Evolutionary conservation across 768 basidiomycete genomes (phyloP).

Genomic region (Hysterangium stoloniferum): DNA sequence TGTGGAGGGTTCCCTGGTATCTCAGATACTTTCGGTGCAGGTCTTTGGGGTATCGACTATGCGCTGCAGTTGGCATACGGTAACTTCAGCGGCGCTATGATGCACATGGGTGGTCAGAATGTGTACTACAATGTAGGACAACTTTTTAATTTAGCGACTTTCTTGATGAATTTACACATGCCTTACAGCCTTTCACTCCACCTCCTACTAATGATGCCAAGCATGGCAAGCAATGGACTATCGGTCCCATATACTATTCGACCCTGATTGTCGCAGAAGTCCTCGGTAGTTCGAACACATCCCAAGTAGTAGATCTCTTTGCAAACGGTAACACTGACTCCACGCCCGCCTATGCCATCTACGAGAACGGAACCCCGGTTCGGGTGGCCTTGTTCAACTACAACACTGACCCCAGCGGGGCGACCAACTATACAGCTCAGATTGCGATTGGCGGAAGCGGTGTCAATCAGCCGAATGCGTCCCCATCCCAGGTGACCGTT

Average conservation of each 20-base stretch:
- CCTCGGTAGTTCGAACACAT: slow-evolving; percentile 33
- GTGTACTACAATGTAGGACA: slow-evolving; percentile 45
- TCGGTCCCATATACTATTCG: slow-evolving; percentile 42
- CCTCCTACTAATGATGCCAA: slow-evolving; percentile 33
- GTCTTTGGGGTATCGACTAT: slow-evolving; percentile 45
- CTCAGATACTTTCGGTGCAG: slow-evolving; percentile 41
- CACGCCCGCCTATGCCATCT: slow-evolving; percentile 42
- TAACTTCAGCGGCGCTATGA: slow-evolving; percentile 39
- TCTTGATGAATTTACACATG: not conserved
- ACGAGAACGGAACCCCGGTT: slow-evolving; percentile 38
- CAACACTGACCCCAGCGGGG: slow-evolving; percentile 34
- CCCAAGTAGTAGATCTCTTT: slow-evolving; percentile 36
- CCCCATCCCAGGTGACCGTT: slow-evolving; percentile 23
- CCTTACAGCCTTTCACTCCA: slow-evolving; percentile 41
- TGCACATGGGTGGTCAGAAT: slow-evolving; percentile 42
- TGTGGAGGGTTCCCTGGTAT: slow-evolving; percentile 50
- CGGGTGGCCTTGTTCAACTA: slow-evolving; percentile 44
- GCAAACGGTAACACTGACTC: slow-evolving; percentile 31
- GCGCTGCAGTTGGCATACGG: slow-evolving; percentile 40
- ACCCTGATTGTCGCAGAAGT: slow-evolving; percentile 38
- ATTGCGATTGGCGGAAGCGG: slow-evolving; percentile 26
- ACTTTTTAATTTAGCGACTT: not conserved
- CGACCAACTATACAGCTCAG: slow-evolving; percentile 29
- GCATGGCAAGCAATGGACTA: slow-evolving; percentile 29
- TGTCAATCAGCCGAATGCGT: slow-evolving; percentile 15